phyloP scores from a whole-genome alignment of 2,329 filamentous ascomycete species.

The Penicillium sp. region DNA sequence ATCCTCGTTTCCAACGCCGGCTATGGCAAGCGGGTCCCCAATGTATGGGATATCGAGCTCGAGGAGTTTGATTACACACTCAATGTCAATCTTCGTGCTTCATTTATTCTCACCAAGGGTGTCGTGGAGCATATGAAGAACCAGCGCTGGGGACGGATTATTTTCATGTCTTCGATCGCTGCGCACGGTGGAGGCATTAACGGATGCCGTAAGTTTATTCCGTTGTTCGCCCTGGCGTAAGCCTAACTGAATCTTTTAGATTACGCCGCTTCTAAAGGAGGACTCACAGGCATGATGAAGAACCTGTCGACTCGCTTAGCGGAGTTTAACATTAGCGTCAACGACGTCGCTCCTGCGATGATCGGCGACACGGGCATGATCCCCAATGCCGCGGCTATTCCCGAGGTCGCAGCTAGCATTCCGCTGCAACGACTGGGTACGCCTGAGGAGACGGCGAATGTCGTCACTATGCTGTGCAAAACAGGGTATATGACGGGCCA shows the following conservation, averaged over 20 bases:
- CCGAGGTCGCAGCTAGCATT: slow-evolving; percentile 56
- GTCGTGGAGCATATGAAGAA: slow-evolving; percentile 57
- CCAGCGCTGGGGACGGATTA: slow-evolving; percentile 58
- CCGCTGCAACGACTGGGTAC: slow-evolving; percentile 55
- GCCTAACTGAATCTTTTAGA: slow-evolving; percentile 22
- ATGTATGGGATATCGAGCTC: slow-evolving; percentile 55
- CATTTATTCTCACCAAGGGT: slow-evolving; percentile 58
- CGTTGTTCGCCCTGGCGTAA: not conserved
- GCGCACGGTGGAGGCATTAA: slow-evolving; percentile 61
- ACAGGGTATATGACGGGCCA: slow-evolving; percentile 59
- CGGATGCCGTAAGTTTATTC: slow-evolving; percentile 46
- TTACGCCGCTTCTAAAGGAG: slow-evolving; percentile 58
- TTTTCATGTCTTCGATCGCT: slow-evolving; percentile 61
- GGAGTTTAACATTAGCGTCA: slow-evolving; percentile 58
- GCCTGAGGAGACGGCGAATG: slow-evolving; percentile 56
- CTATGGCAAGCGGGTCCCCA: slow-evolving; percentile 56
- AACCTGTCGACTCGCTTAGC: slow-evolving; percentile 58
- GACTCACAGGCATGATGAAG: slow-evolving; percentile 60
- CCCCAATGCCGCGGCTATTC: slow-evolving; percentile 52
- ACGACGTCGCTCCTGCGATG: slow-evolving; percentile 65
- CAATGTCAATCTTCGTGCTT: slow-evolving; percentile 57
- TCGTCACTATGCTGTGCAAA: slow-evolving; percentile 55
- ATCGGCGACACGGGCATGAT: slow-evolving; percentile 62
- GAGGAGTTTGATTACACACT: slow-evolving; percentile 62
- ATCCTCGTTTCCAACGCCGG: slow-evolving; percentile 65